Base-by-base conservation (phyloP, 768 basidiomycete genomes). In the Auricularia auricula-judae region DNA sequence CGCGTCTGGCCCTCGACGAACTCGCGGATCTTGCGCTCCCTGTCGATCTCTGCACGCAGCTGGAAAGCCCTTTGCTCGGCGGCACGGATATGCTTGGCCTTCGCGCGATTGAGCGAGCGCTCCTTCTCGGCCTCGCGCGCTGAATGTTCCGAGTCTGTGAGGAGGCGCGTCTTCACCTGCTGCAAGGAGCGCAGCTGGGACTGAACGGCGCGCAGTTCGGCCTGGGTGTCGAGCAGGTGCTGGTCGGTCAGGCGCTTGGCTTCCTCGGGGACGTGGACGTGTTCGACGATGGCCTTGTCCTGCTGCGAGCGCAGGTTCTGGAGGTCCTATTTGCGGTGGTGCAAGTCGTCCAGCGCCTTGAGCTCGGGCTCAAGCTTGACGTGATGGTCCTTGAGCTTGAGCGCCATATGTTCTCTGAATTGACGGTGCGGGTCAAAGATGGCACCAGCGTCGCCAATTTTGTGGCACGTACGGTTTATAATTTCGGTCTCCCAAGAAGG, bases 281-380 rank as follows among this genome's bases (percentile, higher is more conserved):
- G 96, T 74, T 98, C 95, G 54, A 98, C 94, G 66, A 97, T 95
- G n/a, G 91, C 97, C 78, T 95, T 98, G 78, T 98, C 93, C 72
- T 97, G 89, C 71, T 83, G 85, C 2, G 90, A 87, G 63, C 89
- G 86, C 8, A 98, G 76, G 67, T 95, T 89, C 68, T 86, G 90
- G 67, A 92, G 83, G 64, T 95, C 91, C 84, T 87, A 88, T 69
- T 97, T 91, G 60, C 88, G 85, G 53, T 80, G 81, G 72, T 91
- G 88, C 60, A 96, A 77, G 65, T 95, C 91, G 7, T 82, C 81
- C n/a, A 89, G 78, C 10, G 87, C 84, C 71, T 88, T 88, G 44
- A 95, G 79, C 16, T 93, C 93, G 11, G 85, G 80, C 66, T 96
- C 89, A 69, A 85, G 82, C 76, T 88, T 89, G 65, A 77, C 74